Percentiles rank a stretch among this genome's conserved stretches.
These are phyloP conservation scores for Metschnikowia rubicola DNA, from an alignment of 805 yeast genomes.

Conservation along the genomic window DNA sequence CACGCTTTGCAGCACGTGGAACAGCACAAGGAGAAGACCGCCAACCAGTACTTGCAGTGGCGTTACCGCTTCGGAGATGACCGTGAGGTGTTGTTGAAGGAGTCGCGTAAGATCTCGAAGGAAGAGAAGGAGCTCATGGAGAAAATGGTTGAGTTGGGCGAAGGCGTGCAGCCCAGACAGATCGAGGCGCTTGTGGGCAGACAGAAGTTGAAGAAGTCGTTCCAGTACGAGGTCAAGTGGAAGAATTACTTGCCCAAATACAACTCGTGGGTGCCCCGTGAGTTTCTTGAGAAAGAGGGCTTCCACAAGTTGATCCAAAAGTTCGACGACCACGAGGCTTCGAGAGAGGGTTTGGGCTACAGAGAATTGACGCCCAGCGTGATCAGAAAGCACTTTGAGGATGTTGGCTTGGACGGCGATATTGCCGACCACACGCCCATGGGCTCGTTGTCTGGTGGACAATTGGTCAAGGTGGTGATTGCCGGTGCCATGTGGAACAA, in stretches of 20 bases:
- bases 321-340: conserved; percentile 47
- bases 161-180: conserved; percentile 83
- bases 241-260: conserved; percentile 84
- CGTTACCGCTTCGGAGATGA: conserved; percentile 97
- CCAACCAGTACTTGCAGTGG: conserved; percentile 98
- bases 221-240: conserved; percentile 98
- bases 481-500: conserved; percentile 99
- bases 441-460: conserved; percentile 97
- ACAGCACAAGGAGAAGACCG: conserved; percentile 95
- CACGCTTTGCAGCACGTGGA: conserved; percentile 97
- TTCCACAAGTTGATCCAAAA: conserved; percentile 42
- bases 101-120: conserved; percentile 76
- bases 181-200: conserved; percentile 96
- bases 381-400: conserved; percentile 94
- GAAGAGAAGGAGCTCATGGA: conserved; percentile 72
- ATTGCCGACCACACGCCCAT: conserved; percentile 97
- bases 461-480: conserved; percentile 94
- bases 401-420: conserved; percentile 95
- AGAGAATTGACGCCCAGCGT: conserved; percentile 77
- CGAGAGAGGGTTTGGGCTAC: conserved; percentile 48
- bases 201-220: conserved; percentile 91
- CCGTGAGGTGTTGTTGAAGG: conserved; percentile 92
- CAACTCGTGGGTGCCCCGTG: conserved; percentile 92
- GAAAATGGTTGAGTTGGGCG: conserved; percentile 74
- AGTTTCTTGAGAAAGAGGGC: conserved; percentile 59